Evolutionary conservation across 2,329 filamentous ascomycete species (phyloP).

Genomic region (Cladorrhinum sp.): DNA sequence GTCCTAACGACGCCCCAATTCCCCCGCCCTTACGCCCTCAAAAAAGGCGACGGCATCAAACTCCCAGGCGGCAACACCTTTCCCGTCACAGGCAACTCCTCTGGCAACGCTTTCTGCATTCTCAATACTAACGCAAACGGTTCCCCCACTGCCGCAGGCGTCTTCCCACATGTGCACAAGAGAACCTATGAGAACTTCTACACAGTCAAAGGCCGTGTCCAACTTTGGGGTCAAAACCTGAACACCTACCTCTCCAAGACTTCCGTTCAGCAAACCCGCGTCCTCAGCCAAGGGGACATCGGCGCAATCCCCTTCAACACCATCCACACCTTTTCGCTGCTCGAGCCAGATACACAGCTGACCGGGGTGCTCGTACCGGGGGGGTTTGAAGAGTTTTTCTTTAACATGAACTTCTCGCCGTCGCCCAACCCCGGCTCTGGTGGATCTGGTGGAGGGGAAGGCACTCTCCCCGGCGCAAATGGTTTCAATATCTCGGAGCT

Average conservation of each 20-base stretch:
- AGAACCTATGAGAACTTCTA: slow-evolving; percentile 47
- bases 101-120: slow-evolving; percentile 42
- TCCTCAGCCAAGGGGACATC: slow-evolving; percentile 44
- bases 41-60: slow-evolving; percentile 12
- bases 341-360: slow-evolving; percentile 47
- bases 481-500: slow-evolving; percentile 34
- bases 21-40: slow-evolving; percentile 10
- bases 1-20: slow-evolving; percentile 12
- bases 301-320: slow-evolving; percentile 44
- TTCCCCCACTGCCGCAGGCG: slow-evolving; percentile 34
- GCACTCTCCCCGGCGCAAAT: not conserved
- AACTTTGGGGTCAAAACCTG: slow-evolving; percentile 39
- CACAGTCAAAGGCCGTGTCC: slow-evolving; percentile 42
- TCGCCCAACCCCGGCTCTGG: not conserved
- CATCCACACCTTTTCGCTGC: slow-evolving; percentile 46
- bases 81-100: slow-evolving; percentile 43
- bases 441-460: not conserved
- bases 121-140: slow-evolving; percentile 42
- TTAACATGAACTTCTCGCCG: slow-evolving; percentile 23
- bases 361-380: slow-evolving; percentile 45
- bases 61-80: slow-evolving; percentile 14
- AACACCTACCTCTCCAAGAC: slow-evolving; percentile 23
- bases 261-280: slow-evolving; percentile 34
- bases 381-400: slow-evolving; percentile 48
- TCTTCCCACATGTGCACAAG: slow-evolving; percentile 43